phyloP scores from a whole-genome alignment of 2,329 filamentous ascomycete species.

The Xylariaceae sp. region DNA sequence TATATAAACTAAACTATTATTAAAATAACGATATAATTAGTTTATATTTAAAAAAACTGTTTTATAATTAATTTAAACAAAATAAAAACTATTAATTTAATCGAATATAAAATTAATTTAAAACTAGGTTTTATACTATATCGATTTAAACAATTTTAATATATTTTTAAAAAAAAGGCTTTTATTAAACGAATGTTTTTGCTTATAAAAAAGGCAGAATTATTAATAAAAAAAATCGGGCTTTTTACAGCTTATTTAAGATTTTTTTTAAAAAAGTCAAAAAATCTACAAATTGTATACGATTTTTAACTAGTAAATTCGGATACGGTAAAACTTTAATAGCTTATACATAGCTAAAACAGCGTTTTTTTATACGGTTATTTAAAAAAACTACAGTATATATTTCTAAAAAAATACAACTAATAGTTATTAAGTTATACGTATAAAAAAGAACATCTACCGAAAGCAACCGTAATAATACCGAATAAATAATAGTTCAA shows the following conservation, averaged over 20 bases:
- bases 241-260: neutral
- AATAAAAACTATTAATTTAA: neutral
- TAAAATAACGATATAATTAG: neutral
- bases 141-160: neutral
- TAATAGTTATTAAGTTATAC: neutral
- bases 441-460: slow-evolving; percentile 1
- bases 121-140: neutral
- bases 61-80: neutral
- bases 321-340: slow-evolving; percentile 5
- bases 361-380: slow-evolving; percentile 1
- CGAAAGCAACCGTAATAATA: neutral
- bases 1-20: neutral
- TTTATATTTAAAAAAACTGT: slow-evolving; percentile 6
- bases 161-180: neutral
- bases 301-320: neutral
- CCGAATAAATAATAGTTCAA: slow-evolving; percentile 1
- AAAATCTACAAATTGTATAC: neutral
- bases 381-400: neutral
- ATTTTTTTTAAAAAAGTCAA: neutral
- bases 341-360: neutral
- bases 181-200: too few species aligned
- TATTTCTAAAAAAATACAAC: neutral
- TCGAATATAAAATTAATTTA: slow-evolving; percentile 1
- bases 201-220: neutral
- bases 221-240: neutral